Base-by-base conservation (phyloP, 257 asterid species). In the Fraxinus excelsior region DNA sequence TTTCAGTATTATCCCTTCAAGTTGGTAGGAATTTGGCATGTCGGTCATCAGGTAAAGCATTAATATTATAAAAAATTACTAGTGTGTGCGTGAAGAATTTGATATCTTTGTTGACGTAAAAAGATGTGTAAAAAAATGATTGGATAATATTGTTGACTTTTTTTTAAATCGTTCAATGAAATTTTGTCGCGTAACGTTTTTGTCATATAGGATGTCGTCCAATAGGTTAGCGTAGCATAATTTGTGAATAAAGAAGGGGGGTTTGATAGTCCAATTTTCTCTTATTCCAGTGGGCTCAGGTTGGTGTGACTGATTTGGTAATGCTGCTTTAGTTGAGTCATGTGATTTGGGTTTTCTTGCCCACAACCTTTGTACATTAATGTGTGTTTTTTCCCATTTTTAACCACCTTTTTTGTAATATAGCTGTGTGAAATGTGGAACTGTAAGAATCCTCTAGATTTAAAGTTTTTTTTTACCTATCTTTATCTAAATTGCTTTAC, bases 231-330 rank as follows among this genome's bases (percentile, higher is more conserved):
- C 2, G 0, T 31, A 3, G 34, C 34, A 31, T 31, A 1, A 31
- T 31, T 31, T 1, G 34, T 37, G 72, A 23, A 46, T 77, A 12
- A 46, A 44, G 49, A 73, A 70, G 77, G 80, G 31, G 74, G 84
- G 80, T 80, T 74, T 82, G 35, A 72, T 80, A 83, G 86, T 83
- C 86, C 83, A 90, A 85, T 84, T 86, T 34, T 76, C 79, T 88
- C 86, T 86, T 77, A 88, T 81, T 89, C 81, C 72, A 26, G 94
- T 87, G 96, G 93, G 92, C 87, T 81, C 85, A 79, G 74, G 53
- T 82, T 75, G 90, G 81, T 82, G 84, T 72, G 93, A 88, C 73
- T 89, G 88, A 84, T 89, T 80, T 88, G 87, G 80, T 80, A 84
- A 67, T 79, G 80, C 84, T 78, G 79, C 79, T 84, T 80, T 76